These are phyloP conservation scores for Uronychia binucleata DNA, from an alignment of 73 alveolate genomes.

Conservation along the genomic window DNA sequence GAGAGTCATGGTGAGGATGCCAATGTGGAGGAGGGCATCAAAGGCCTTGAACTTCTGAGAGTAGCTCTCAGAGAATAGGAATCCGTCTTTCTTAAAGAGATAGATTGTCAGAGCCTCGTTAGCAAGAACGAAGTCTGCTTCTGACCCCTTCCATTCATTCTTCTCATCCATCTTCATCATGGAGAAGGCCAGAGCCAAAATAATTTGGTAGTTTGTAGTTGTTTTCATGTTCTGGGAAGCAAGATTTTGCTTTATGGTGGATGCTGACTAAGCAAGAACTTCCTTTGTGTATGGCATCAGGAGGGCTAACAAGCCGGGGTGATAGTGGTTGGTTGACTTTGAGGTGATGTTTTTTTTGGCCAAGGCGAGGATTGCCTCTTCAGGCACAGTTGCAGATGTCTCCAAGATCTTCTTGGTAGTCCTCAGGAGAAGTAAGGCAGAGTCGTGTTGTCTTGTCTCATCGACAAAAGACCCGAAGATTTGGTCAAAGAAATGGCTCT, in stretches of 20 bases:
- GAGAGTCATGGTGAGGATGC: neutral
- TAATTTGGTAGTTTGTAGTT: neutral
- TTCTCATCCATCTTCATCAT: neutral
- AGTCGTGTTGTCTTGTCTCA: neutral
- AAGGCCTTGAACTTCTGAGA: neutral
- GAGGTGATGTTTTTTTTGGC: neutral
- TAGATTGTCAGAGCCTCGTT: neutral
- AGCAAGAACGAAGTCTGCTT: neutral
- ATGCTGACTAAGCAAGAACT: neutral
- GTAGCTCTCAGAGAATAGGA: neutral
- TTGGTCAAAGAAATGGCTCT: neutral
- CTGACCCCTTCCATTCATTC: neutral
- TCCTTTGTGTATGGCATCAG: neutral
- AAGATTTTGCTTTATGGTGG: neutral
- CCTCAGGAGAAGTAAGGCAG: neutral
- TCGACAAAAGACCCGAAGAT: neutral
- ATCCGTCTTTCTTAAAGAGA: neutral
- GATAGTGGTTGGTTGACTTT: neutral
- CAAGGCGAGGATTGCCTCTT: neutral
- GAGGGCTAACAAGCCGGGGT: neutral
- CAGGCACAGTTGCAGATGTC: neutral
- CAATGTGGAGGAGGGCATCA: neutral
- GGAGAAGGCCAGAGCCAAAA: neutral
- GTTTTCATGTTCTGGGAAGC: neutral
- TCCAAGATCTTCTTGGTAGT: neutral